Evolutionary conservation across 768 basidiomycete genomes (phyloP).

Genomic region (Lactifluus hygrophoroides): DNA sequence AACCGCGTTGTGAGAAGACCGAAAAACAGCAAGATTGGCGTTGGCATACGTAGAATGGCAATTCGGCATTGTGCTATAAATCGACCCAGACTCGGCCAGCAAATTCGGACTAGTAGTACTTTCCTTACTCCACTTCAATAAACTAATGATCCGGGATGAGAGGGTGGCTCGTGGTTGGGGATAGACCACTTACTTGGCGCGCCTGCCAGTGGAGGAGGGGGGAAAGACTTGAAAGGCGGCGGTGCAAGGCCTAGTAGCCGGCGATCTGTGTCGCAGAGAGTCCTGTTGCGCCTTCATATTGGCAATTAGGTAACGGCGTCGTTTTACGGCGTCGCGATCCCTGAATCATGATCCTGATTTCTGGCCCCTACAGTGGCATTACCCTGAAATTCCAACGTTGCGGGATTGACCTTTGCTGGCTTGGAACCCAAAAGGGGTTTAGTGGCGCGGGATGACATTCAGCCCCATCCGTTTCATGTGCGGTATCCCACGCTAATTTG

Average conservation of each 20-base stretch:
- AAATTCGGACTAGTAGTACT: background rate
- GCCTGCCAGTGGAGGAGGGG: too few species aligned
- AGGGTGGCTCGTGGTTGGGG: background rate
- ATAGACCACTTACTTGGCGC: background rate
- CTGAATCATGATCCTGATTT: slow-evolving; percentile 5
- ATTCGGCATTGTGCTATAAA: background rate
- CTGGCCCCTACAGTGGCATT: background rate
- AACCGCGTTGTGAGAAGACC: background rate
- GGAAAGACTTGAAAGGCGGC: too few species aligned
- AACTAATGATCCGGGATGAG: background rate
- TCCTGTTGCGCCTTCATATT: background rate
- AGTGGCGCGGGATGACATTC: background rate
- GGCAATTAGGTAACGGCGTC: background rate
- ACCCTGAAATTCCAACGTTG: background rate
- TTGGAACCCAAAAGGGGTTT: background rate
- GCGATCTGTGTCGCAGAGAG: slow-evolving; percentile 1
- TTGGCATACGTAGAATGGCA: background rate
- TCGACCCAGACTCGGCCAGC: background rate
- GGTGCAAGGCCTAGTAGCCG: background rate
- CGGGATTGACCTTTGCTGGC: background rate
- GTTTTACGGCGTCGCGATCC: background rate
- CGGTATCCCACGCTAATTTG: background rate
- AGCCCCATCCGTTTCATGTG: background rate
- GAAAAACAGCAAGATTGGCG: background rate
- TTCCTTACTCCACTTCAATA: background rate